Base-by-base conservation (phyloP, 257 asterid genomes). In the Solanum medicagineum region DNA sequence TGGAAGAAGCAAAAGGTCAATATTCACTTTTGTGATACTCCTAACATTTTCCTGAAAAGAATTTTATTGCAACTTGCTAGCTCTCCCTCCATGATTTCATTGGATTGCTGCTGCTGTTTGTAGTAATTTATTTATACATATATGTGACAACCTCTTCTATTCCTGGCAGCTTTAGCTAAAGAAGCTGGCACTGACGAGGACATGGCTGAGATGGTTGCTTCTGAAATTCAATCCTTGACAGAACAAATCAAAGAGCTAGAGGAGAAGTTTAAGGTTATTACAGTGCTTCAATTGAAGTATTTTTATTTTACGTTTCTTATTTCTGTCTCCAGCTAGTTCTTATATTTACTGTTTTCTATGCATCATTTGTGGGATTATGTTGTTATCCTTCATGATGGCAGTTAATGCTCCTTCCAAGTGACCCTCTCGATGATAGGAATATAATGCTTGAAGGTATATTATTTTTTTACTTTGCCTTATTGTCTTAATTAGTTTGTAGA, bases 371-470 rank as follows among this genome's bases (percentile, higher is more conserved):
- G 84, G 59, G 59, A 80, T 77, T 22, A 73, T 73, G 57, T 57
- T 60, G 71, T 81, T 75, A 32, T 73, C 86, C 5, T 45, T 54
- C 59, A 11, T 54, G 49, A 54, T 86, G 57, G 81, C 85, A 97
- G 99, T 69, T 95, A 73, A 90, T 97, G 90, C 98, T 97, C 65
- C 89, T 97, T 85, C 99, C 99, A 17, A 86, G 93, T 7, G 98
- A 97, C 89, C 99, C 99, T 83, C 98, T 97, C 42, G 98, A 97
- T 93, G 91, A 90, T 17, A 95, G 99, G 90, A 97, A 97, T 89
- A 97, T 97, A 85, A 90, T 97, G 98, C 94, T 97, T 84, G 99
- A 97, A 97, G 98, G 99, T 96, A 81, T 57, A 90, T 65, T 71
- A 22, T 74, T 16, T 56, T 24, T 51, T 79, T 63, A 44, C 32